These are phyloP conservation scores for Articulospora tetracladia DNA, from an alignment of 495 filamentous ascomycete genomes.

Conservation along the genomic window DNA sequence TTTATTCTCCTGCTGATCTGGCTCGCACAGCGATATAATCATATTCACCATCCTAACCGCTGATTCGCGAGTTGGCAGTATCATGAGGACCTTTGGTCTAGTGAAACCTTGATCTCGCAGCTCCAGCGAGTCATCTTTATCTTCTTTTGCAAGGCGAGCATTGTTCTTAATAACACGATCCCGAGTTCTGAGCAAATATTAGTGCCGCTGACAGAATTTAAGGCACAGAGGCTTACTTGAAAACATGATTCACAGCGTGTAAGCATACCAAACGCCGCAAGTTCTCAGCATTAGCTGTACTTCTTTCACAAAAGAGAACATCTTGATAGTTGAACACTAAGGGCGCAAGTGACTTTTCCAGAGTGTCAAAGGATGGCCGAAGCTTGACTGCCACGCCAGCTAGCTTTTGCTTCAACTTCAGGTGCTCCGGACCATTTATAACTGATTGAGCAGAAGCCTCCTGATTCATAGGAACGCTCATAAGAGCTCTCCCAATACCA, in stretches of 20 bases:
- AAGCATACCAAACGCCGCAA: conserved; percentile 72
- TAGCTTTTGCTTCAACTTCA: conserved; percentile 62
- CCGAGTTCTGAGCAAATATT: conserved; percentile 57
- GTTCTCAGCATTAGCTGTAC: conserved; percentile 54
- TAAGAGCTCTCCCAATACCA: conserved; percentile 36
- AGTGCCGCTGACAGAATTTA: conserved; percentile 1
- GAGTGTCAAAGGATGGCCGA: conserved; percentile 34
- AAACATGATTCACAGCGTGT: conserved; percentile 84
- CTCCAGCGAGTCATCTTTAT: conserved; percentile 59
- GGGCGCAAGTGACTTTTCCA: conserved; percentile 51
- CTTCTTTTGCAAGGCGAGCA: conserved; percentile 57
- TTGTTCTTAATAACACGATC: conserved; percentile 92
- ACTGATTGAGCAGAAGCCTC: conserved; percentile 16
- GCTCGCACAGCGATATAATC: conserved; percentile 67
- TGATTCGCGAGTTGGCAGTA: conserved; percentile 82
- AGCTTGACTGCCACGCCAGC: conserved; percentile 26
- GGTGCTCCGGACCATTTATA: conserved; percentile 35
- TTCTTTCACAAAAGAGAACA: conserved; percentile 71
- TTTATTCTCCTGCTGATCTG: conserved; percentile 91
- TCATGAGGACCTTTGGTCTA: conserved; percentile 83
- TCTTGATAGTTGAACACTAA: conserved; percentile 77
- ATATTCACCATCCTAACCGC: conserved; percentile 73
- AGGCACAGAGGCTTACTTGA: conserved; percentile 52
- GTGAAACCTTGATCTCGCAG: conserved; percentile 94
- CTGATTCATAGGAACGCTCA: conserved; percentile 30